These are phyloP conservation scores for Eucalyptus dawsonii DNA, from an alignment of 345 rosid species.

Conservation along the genomic window DNA sequence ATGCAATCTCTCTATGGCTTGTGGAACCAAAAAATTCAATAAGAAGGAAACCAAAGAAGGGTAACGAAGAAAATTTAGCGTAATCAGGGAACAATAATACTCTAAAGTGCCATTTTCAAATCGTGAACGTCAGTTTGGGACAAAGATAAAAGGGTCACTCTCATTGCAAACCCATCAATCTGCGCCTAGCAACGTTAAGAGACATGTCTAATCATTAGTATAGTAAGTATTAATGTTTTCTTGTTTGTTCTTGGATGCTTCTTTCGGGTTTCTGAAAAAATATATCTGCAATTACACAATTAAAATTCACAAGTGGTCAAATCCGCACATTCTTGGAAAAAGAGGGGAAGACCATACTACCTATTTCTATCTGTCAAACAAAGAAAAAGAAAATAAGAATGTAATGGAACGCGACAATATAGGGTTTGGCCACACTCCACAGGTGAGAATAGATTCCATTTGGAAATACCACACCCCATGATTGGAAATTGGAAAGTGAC, in stretches of 20 bases:
- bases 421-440: not conserved
- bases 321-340: not conserved
- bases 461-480: not conserved
- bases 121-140: not conserved
- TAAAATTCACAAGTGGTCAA: not conserved
- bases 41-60: not conserved
- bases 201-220: not conserved
- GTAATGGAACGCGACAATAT: not conserved
- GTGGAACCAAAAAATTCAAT: not conserved
- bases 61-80: not conserved
- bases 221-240: not conserved
- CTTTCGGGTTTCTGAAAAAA: not conserved
- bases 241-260: not conserved
- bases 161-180: not conserved
- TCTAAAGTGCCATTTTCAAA: not conserved
- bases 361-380: not conserved
- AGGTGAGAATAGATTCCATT: not conserved
- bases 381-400: not conserved
- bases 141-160: not conserved
- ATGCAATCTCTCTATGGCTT: not conserved
- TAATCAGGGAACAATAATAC: not conserved
- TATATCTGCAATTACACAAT: not conserved
- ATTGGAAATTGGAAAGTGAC: not conserved
- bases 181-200: not conserved
- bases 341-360: not conserved